Evolutionary conservation across 345 rosid genomes (phyloP).

Genomic region (Aquilaria yunnanensis): DNA sequence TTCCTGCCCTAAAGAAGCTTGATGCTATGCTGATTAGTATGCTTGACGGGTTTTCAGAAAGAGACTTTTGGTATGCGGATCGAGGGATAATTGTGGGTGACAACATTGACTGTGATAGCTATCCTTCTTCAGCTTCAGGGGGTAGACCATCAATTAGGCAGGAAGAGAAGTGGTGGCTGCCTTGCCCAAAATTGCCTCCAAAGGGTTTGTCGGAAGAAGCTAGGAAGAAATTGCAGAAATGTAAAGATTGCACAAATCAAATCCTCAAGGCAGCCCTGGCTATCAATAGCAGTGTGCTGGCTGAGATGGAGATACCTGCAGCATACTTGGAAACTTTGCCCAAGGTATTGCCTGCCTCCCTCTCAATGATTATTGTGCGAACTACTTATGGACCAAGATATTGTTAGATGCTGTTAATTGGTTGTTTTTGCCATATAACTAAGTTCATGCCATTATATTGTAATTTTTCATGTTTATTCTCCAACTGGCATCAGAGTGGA

Average conservation of each 20-base stretch:
- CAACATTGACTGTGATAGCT: constrained; percentile 38
- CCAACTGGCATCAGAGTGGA: constrained; percentile 40
- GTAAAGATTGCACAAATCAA: constrained; percentile 85
- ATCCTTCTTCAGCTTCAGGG: constrained; percentile 35
- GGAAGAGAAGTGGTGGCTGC: constrained; percentile 94
- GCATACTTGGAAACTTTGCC: constrained; percentile 87
- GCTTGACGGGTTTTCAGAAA: constrained; percentile 71
- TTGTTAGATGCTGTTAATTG: too few species aligned
- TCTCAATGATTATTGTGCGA: background rate
- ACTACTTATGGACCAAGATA: too few species aligned
- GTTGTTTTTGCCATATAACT: too few species aligned
- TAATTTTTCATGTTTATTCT: too few species aligned
- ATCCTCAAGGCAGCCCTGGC: constrained; percentile 97
- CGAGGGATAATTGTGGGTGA: constrained; percentile 75
- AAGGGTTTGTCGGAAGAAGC: constrained; percentile 72
- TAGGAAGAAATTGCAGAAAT: constrained; percentile 79
- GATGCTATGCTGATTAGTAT: constrained; percentile 80
- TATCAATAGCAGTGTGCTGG: constrained; percentile 79
- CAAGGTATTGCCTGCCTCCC: constrained; percentile 41
- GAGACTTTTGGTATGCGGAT: constrained; percentile 89
- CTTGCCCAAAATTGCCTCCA: constrained; percentile 76
- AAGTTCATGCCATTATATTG: too few species aligned
- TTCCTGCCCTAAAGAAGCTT: constrained; percentile 95
- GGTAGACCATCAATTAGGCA: constrained; percentile 79
- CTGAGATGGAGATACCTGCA: constrained; percentile 88